Evolutionary conservation across 2,329 filamentous ascomycete genomes (phyloP).

Genomic region (Raffaelea arxii): DNA sequence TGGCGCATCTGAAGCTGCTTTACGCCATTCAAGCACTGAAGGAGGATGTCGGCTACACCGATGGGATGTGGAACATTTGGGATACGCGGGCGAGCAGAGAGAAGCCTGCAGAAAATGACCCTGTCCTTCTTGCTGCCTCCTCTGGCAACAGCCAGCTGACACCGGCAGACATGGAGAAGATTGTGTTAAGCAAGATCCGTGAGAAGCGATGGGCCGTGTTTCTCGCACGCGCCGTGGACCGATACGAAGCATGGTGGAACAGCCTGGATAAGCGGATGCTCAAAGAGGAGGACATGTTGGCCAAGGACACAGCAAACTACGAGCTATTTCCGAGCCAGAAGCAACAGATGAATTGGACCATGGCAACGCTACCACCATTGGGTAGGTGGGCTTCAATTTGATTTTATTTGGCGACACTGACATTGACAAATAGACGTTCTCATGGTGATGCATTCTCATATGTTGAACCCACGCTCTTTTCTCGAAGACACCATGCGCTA

Average conservation of each 20-base stretch:
- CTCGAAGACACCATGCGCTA: conserved; percentile 62
- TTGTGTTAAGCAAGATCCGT: conserved; percentile 42
- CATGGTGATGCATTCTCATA: conserved; percentile 72
- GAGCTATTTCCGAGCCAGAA: conserved; percentile 20
- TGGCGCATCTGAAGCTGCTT: conserved; percentile 66
- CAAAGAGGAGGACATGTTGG: conserved; percentile 18
- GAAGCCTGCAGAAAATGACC: too few relatives aligned
- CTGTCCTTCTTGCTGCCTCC: too few relatives aligned
- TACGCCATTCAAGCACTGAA: conserved; percentile 58
- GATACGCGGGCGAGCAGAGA: conserved; percentile 34
- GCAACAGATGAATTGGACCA: neutral
- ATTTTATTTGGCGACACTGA: too few relatives aligned
- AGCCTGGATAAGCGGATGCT: conserved; percentile 22
- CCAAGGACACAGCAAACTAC: conserved; percentile 16
- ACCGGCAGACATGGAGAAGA: conserved; percentile 25
- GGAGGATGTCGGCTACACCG: conserved; percentile 54
- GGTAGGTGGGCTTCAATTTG: too few relatives aligned
- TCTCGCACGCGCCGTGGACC: conserved; percentile 55
- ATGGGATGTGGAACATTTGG: conserved; percentile 57
- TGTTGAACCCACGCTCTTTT: conserved; percentile 67
- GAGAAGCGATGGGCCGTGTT: conserved; percentile 70
- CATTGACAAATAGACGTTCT: too few relatives aligned
- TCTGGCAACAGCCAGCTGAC: too few relatives aligned
- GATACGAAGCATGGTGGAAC: conserved; percentile 60
- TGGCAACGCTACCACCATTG: conserved; percentile 9